A percentile compares a stretch with the other conserved stretches of the same genome.
Conservation (phyloP, 352 stramenopile species). For the Pythium brachiatum region DNA sequence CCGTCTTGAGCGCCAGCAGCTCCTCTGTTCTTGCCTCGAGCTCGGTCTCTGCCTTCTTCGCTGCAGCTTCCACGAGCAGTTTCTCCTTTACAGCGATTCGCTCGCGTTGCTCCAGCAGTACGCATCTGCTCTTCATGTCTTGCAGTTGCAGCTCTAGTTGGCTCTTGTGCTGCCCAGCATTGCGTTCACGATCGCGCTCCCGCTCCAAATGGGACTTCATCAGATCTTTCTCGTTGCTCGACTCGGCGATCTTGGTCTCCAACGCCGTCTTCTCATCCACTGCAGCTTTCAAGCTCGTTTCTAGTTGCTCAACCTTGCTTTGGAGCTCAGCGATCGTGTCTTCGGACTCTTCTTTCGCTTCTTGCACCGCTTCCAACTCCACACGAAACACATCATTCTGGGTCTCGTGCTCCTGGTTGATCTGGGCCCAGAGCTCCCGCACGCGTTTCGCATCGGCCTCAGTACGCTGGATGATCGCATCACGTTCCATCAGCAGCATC, state of each 20-base stretch:
- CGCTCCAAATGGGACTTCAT: conserved; percentile 36
- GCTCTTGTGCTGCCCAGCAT: conserved; percentile 35
- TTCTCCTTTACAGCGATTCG: conserved; percentile 42
- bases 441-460: conserved; percentile 71
- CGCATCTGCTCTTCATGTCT: conserved; percentile 36
- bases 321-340: conserved; percentile 25
- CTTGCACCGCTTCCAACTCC: conserved; percentile 38
- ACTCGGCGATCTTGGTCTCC: conserved; percentile 35
- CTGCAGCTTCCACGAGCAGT: conserved; percentile 32
- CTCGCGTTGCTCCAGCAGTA: conserved; percentile 48
- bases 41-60: conserved; percentile 34
- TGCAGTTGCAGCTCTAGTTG: conserved; percentile 40
- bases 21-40: conserved; percentile 45
- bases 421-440: conserved; percentile 77
- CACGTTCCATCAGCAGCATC: conserved; percentile 40
- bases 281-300: conserved; percentile 31
- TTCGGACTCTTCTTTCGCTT: conserved; percentile 29
- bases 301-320: conserved; percentile 33
- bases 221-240: conserved; percentile 31
- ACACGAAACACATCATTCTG: conserved; percentile 43
- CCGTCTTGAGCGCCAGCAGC: conserved; percentile 50
- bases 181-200: conserved; percentile 37
- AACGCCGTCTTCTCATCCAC: conserved; percentile 40
- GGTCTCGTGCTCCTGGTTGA: conserved; percentile 61
- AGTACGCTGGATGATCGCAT: conserved; percentile 62